Base-by-base conservation (phyloP, 495 filamentous ascomycete genomes). In the Friedmanniomyces simplex region DNA sequence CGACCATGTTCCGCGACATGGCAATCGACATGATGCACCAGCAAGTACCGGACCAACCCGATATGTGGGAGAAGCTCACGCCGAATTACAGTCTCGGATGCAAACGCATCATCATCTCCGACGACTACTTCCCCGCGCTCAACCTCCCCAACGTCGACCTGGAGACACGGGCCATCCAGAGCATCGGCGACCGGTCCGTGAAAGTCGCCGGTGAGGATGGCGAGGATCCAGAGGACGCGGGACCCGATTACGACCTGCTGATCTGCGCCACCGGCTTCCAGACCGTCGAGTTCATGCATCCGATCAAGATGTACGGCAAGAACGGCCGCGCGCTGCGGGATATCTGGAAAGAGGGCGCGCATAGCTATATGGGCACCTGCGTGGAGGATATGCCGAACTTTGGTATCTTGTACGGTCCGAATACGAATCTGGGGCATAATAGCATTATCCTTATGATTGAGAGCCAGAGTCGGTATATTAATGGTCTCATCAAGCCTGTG, bases 361-460 rank as follows among this genome's bases (percentile, higher is more conserved):
- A 28, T 7, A 76, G 78, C 1, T 76, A 73, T 32, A 67, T 73
- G 14, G 79, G 80, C 10, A 70, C 75, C 0, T 72, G 70, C 0
- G 73, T 80, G 1, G 70, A 74, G 28, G 69, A 70, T 20, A 62
- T 82, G 39, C 78, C 78, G 3, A 82, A 82, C 57, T 82, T 82
- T 57, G 73, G 72, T 26, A 80, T 82, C 72, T 22, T 54, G 10
- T 54, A 54, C 18, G 51, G 51, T 22, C 79, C 79, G 2, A 81
- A 81, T 48, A 82, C 77, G 4, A 82, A 79, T 42, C 71, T 83
- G 8, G 67, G 18, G 0, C 77, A 81, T 59, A 55, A 60, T 37
- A 60, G 72, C 49, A 79, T 82, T 49, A 76, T 81, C 36, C 68
- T 82, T 28, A 82, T 81, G 78, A 82, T 82, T 56, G 81, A 84